These are phyloP conservation scores for Fusarium sublunatum DNA, from an alignment of 2,329 filamentous ascomycete species.

Conservation along the genomic window DNA sequence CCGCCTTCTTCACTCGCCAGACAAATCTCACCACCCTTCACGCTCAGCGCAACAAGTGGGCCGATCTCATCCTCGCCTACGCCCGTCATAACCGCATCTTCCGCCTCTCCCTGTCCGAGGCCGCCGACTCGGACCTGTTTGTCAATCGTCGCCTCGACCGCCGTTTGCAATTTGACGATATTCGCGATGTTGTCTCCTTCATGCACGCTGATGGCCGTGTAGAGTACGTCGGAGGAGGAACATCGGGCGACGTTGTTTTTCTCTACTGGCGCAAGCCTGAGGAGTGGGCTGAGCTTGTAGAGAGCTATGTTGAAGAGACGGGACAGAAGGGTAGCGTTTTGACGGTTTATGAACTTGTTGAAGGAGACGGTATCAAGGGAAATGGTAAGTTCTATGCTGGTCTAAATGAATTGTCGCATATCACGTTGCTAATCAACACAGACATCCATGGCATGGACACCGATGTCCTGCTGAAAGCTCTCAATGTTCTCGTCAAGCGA, in stretches of 20 bases:
- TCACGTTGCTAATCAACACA: constrained; percentile 47
- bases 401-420: not conserved
- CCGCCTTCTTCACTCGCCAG: constrained; percentile 87
- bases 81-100: constrained; percentile 81
- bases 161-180: constrained; percentile 62
- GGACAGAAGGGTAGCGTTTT: constrained; percentile 89
- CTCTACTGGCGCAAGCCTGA: constrained; percentile 88
- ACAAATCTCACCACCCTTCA: constrained; percentile 78
- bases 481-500: constrained; percentile 85
- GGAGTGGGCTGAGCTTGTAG: constrained; percentile 87
- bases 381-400: constrained; percentile 63
- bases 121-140: constrained; percentile 68
- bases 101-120: constrained; percentile 72
- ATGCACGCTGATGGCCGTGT: constrained; percentile 69
- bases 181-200: constrained; percentile 68
- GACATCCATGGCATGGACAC: constrained; percentile 91
- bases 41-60: constrained; percentile 86
- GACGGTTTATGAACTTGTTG: constrained; percentile 89
- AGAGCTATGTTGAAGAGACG: constrained; percentile 86
- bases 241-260: constrained; percentile 66
- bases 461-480: constrained; percentile 80
- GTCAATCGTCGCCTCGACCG: constrained; percentile 66
- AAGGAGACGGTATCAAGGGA: constrained; percentile 82
- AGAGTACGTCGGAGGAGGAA: constrained; percentile 69
- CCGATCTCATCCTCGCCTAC: constrained; percentile 85